Evolutionary conservation across 495 filamentous ascomycete species (phyloP).

Genomic region (Aspergillus wentii): DNA sequence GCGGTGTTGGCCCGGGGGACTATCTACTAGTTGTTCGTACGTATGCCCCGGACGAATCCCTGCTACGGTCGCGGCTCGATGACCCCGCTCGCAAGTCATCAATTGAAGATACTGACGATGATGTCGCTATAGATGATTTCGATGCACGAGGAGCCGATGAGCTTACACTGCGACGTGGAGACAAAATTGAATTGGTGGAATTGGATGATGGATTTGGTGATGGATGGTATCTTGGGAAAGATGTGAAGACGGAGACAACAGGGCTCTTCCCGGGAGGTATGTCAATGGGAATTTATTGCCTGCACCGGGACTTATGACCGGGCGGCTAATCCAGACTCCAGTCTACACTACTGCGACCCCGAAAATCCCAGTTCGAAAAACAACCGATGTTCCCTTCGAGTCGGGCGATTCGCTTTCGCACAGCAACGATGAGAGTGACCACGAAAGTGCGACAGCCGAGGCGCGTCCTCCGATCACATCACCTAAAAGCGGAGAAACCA

Average conservation of each 20-base stretch:
- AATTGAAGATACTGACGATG: slow-evolving; percentile 11
- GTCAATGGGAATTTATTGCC: too few relatives aligned
- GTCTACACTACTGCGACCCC: slow-evolving; percentile 34
- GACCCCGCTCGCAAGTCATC: too few relatives aligned
- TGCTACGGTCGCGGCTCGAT: slow-evolving; percentile 14
- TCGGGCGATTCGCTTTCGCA: too few relatives aligned
- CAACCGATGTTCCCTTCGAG: slow-evolving; percentile 5
- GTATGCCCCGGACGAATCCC: slow-evolving; percentile 39
- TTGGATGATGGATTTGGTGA: slow-evolving; percentile 97
- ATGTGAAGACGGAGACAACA: slow-evolving; percentile 65
- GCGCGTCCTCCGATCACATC: slow-evolving; percentile 10
- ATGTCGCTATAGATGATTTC: slow-evolving; percentile 63
- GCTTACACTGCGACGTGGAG: slow-evolving; percentile 79
- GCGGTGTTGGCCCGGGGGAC: slow-evolving; percentile 56
- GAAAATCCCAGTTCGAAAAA: slow-evolving; percentile 13
- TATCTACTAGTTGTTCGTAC: slow-evolving; percentile 74
- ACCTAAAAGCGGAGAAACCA: slow-evolving; percentile 32
- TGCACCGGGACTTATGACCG: too few relatives aligned
- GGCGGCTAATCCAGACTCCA: slow-evolving; percentile 9
- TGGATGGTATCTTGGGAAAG: slow-evolving; percentile 92
- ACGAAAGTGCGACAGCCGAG: not conserved
- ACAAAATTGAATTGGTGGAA: slow-evolving; percentile 87
- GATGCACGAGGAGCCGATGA: slow-evolving; percentile 86
- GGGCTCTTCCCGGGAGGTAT: slow-evolving; percentile 89
- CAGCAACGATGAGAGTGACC: not conserved